phyloP scores from a whole-genome alignment of 225 moss, liverwort and hornwort genomes.

The Bryum argenteum region DNA sequence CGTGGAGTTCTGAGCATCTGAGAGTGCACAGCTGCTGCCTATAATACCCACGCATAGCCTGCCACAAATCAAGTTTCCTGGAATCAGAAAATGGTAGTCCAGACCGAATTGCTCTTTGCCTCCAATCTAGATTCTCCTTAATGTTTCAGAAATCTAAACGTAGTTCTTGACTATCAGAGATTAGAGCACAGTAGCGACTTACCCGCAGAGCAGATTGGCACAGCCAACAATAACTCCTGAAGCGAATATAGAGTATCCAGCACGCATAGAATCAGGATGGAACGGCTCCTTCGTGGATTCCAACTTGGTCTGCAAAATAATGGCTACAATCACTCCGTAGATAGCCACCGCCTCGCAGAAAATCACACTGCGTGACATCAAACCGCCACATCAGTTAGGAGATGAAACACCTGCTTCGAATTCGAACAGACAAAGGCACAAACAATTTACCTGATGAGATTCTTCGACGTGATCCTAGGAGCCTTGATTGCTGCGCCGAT shows the following conservation, averaged over 20 bases:
- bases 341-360: constrained; percentile 98
- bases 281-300: constrained; percentile 64
- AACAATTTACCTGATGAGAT: constrained; percentile 74
- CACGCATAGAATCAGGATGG: constrained; percentile 84
- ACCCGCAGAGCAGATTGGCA: constrained; percentile 92
- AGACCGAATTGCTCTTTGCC: background rate
- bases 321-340: constrained; percentile 96
- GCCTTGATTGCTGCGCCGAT: constrained; percentile 93
- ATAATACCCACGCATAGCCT: constrained; percentile 95
- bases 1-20: constrained; percentile 92
- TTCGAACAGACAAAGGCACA: background rate
- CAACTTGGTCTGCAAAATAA: constrained; percentile 94
- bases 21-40: constrained; percentile 95
- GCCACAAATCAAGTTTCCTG: constrained; percentile 21
- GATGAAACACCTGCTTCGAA: background rate
- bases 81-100: background rate
- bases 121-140: background rate
- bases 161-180: background rate
- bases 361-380: constrained; percentile 70
- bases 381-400: background rate
- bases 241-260: constrained; percentile 87
- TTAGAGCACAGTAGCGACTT: constrained; percentile 15
- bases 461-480: constrained; percentile 92
- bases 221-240: constrained; percentile 93
- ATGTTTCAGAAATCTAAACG: background rate